These are phyloP conservation scores for Nemania sp. DNA, from an alignment of 2,329 filamentous ascomycete species.

Conservation along the genomic window DNA sequence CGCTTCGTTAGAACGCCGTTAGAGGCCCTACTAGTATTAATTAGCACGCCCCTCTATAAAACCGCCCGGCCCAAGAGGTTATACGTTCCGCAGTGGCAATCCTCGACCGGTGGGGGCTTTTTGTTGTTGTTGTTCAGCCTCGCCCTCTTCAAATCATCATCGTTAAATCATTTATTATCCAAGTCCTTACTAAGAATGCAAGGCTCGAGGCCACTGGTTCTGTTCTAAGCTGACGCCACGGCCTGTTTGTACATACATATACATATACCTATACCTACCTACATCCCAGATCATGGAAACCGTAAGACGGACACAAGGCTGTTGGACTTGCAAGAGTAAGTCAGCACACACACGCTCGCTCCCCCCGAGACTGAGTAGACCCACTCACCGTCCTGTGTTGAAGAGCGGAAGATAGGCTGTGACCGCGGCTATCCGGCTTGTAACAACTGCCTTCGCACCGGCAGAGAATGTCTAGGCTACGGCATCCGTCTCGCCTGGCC, in stretches of 20 bases:
- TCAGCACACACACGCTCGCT: constrained; percentile 50
- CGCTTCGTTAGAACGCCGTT: constrained; percentile 13
- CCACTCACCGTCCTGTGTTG: constrained; percentile 34
- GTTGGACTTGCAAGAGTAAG: constrained; percentile 60
- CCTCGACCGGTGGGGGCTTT: constrained; percentile 40
- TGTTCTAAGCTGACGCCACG: constrained; percentile 43
- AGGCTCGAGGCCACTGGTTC: constrained; percentile 45
- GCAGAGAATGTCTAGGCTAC: constrained; percentile 59
- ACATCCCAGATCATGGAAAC: constrained; percentile 50
- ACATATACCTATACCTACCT: too few relatives aligned
- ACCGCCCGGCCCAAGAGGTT: not conserved
- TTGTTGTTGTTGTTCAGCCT: constrained; percentile 46
- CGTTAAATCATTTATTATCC: too few relatives aligned
- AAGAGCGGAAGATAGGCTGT: constrained; percentile 62
- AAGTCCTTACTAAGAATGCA: constrained; percentile 46
- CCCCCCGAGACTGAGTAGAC: constrained; percentile 19
- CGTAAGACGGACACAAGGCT: constrained; percentile 53
- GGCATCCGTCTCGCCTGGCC: constrained; percentile 61
- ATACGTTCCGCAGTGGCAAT: constrained; percentile 35
- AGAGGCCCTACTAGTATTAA: constrained; percentile 30
- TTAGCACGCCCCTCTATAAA: constrained; percentile 25
- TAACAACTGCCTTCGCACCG: constrained; percentile 58
- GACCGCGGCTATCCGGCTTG: constrained; percentile 58
- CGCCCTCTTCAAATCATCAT: constrained; percentile 42
- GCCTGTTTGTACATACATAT: constrained; percentile 31